These are phyloP conservation scores for Nicotiana tabacum DNA, from an alignment of 257 asterid genomes.

Conservation along the genomic window DNA sequence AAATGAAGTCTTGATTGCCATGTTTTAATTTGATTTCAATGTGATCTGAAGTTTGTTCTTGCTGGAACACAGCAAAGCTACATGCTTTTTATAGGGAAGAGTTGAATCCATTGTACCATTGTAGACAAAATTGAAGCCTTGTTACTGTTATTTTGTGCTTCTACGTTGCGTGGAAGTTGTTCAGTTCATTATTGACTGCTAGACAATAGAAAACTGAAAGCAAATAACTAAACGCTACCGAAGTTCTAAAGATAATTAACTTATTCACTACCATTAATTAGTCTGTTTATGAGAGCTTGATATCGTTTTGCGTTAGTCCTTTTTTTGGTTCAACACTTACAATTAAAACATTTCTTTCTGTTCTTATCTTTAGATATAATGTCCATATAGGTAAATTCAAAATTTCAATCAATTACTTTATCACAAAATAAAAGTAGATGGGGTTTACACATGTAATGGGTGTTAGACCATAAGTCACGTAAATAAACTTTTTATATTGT, in stretches of 20 bases:
- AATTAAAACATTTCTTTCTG: no score
- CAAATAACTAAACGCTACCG: neutral
- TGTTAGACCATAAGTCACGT: no score
- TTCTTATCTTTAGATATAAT: no score
- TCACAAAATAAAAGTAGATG: no score
- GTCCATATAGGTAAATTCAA: no score
- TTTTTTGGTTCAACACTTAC: no score
- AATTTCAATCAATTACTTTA: no score
- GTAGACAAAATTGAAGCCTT: conserved; percentile 4
- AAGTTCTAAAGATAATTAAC: neutral
- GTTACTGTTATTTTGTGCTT: neutral
- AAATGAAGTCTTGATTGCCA: neutral
- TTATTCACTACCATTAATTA: neutral
- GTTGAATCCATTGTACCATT: neutral
- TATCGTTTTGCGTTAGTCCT: no score
- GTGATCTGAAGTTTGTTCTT: neutral
- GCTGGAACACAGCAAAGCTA: neutral
- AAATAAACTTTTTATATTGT: no score
- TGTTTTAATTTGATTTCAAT: neutral
- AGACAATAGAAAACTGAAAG: neutral
- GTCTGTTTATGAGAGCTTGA: neutral
- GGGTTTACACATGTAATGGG: no score
- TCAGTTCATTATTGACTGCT: neutral
- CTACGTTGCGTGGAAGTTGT: neutral
- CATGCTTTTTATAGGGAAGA: neutral